These are phyloP conservation scores for Dendrobium officinale DNA, from an alignment of 106 monocot species.

Conservation along the genomic window DNA sequence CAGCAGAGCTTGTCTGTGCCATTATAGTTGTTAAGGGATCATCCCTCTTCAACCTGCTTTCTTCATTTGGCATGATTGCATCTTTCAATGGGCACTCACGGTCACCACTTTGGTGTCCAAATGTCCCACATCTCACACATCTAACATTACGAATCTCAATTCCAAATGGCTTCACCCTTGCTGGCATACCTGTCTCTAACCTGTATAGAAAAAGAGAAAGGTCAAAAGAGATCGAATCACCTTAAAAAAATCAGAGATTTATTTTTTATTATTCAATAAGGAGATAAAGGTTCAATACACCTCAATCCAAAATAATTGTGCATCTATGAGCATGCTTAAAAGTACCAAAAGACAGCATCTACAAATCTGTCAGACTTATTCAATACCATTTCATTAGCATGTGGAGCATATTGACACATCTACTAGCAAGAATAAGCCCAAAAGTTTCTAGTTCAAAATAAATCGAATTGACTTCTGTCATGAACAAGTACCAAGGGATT, in stretches of 20 bases:
- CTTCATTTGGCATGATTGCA: conserved; percentile 95
- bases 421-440: background rate
- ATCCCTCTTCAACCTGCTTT: conserved; percentile 87
- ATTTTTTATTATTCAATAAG: no score
- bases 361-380: background rate
- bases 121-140: conserved; percentile 85
- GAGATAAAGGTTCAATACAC: no score
- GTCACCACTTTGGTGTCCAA: conserved; percentile 96
- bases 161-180: conserved; percentile 81
- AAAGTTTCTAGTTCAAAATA: no score
- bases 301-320: no score
- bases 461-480: no score
- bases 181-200: conserved; percentile 82
- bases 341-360: background rate
- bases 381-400: background rate
- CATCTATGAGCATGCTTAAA: background rate
- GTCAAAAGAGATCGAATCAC: background rate
- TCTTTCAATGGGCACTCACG: conserved; percentile 96
- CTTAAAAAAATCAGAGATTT: background rate
- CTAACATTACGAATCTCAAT: conserved; percentile 95
- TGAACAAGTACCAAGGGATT: no score
- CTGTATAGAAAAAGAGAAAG: conserved; percentile 21
- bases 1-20: conserved; percentile 65
- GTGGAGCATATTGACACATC: background rate
- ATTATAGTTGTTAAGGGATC: conserved; percentile 87